Base-by-base conservation (phyloP, 257 asterid genomes). In the Salvia hispanica region DNA sequence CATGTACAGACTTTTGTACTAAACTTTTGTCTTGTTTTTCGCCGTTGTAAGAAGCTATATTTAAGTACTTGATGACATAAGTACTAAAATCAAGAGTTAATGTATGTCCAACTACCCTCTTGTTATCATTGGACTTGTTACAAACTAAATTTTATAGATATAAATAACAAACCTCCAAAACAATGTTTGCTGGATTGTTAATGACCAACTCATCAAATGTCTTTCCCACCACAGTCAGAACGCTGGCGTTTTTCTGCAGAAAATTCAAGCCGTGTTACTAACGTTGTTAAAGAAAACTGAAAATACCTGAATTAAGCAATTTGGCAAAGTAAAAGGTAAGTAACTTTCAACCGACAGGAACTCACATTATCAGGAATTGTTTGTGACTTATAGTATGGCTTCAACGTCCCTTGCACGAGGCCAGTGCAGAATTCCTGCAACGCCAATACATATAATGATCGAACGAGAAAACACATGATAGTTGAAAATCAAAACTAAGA, bases 371-470 rank as follows among this genome's bases (percentile, higher is more conserved):
- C 95, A 16, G 95, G 96, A 74, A 77, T 64, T 42, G 89, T 86
- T 71, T 84, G 95, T 43, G 99, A 87, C 74, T 85, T 94, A 86
- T 82, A 91, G 82, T 79, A 87, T n/a, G 96, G 93, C 3, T 74
- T 61, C 56, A 79, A 64, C 34, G 80, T 78, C 69, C 89, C 91
- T 74, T 76, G 76, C 60, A 79, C 67, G 77, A 91, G 86, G 52
- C 84, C 77, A 3, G 36, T 16, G 70, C 93, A 94, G 79, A 94
- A 91, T 12, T 85, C 96, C 97, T 94, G 82, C 74, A 86, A 77
- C 11, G 57, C 25, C 68, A 71, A 73, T 47, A 67, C 52, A 40
- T 51, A 48, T 42, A 44, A 65, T 43, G 58, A 13, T 58, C 58
- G 18, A 37, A 56, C 36, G 46, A 58, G 59, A 51, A 44, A 64